Evolutionary conservation across 495 filamentous ascomycete species (phyloP).

Genomic region (Daldinia bambusicola): DNA sequence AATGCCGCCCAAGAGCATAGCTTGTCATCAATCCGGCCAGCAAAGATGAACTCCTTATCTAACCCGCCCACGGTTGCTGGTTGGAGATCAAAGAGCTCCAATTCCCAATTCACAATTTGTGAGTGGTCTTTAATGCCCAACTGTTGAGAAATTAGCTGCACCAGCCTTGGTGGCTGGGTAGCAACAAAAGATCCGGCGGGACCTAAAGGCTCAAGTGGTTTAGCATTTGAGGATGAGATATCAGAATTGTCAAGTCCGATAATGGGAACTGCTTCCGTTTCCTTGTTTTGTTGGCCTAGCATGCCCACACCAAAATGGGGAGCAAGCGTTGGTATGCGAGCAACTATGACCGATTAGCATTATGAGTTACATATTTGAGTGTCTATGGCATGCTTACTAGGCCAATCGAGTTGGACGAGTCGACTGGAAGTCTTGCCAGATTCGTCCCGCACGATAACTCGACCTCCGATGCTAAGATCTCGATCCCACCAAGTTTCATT

Average conservation of each 20-base stretch:
- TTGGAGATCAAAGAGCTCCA: conserved; percentile 95
- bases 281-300: conserved; percentile 80
- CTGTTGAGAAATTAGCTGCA: conserved; percentile 80
- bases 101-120: conserved; percentile 92
- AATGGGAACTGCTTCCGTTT: conserved; percentile 95
- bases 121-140: conserved; percentile 73
- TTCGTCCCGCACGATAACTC: conserved; percentile 81
- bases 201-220: conserved; percentile 55
- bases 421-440: conserved; percentile 83
- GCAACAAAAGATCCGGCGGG: conserved; percentile 71
- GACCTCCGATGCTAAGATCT: conserved; percentile 88
- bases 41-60: conserved; percentile 94
- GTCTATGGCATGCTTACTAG: conserved; percentile 58
- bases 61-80: conserved; percentile 85
- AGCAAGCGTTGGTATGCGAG: conserved; percentile 89
- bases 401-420: conserved; percentile 92
- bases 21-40: conserved; percentile 95
- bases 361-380: background rate
- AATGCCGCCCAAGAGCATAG: conserved; percentile 94
- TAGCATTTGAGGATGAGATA: conserved; percentile 48
- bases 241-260: conserved; percentile 86
- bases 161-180: conserved; percentile 84
- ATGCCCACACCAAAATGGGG: conserved; percentile 90
- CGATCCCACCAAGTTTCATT: conserved; percentile 95
- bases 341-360: conserved; percentile 62